Conservation (phyloP, 2,329 filamentous ascomycete species). For the Scytalidium sp. region DNA sequence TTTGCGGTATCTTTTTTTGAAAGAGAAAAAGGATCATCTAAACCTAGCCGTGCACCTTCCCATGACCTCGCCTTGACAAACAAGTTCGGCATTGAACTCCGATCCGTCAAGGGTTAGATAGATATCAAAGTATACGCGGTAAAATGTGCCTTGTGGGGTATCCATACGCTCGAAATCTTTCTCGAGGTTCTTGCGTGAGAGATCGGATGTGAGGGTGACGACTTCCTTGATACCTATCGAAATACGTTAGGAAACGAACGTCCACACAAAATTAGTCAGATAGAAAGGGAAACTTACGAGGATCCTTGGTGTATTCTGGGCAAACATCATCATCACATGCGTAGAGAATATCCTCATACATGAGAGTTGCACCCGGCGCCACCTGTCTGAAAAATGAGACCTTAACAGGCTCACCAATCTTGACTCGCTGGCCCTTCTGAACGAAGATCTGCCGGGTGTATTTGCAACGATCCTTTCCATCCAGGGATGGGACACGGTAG, state of each 20-base stretch:
- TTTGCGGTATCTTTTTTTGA: neutral
- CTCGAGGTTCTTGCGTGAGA: conserved; percentile 96
- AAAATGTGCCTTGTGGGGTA: conserved; percentile 94
- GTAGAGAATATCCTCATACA: conserved; percentile 99
- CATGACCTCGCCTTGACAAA: conserved; percentile 99
- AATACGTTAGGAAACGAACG: conserved; percentile 25
- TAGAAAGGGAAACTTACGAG: conserved; percentile 65
- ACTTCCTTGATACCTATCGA: conserved; percentile 92
- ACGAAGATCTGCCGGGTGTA: conserved; percentile 98
- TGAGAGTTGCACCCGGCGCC: conserved; percentile 91
- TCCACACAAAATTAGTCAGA: neutral
- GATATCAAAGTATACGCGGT: conserved; percentile 75
- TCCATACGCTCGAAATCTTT: conserved; percentile 99
- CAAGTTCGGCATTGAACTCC: conserved; percentile 95
- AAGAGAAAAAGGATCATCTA: conserved; percentile 39
- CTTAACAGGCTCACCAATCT: conserved; percentile 98
- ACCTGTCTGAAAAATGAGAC: conserved; percentile 98
- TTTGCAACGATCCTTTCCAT: conserved; percentile 97
- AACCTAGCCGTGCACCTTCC: conserved; percentile 92
- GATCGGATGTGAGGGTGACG: conserved; percentile 92
- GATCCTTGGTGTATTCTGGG: conserved; percentile 98
- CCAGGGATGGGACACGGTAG: conserved; percentile 92
- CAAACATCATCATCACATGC: conserved; percentile 98
- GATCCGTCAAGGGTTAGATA: conserved; percentile 95
- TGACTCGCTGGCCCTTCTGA: conserved; percentile 96